These are phyloP conservation scores for Aspergillus sojae DNA, from an alignment of 2,329 filamentous ascomycete species.

Conservation along the genomic window DNA sequence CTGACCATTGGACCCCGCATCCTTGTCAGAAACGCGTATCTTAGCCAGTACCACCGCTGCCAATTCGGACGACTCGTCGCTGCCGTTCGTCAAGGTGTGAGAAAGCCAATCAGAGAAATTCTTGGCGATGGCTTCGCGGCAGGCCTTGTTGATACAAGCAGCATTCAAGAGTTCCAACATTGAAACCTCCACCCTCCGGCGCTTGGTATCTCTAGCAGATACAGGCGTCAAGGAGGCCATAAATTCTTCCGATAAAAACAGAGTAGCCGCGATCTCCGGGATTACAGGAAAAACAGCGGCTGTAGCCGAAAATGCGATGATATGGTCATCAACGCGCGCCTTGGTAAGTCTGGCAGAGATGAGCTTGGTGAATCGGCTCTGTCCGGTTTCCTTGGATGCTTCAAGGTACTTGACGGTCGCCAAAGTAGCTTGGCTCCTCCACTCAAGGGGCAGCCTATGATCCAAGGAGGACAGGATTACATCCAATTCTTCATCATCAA, in stretches of 20 bases:
- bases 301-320: constrained; percentile 91
- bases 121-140: constrained; percentile 80
- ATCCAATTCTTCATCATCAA: constrained; percentile 75
- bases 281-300: constrained; percentile 84
- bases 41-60: constrained; percentile 79
- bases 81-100: constrained; percentile 75
- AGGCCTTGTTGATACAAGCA: constrained; percentile 81
- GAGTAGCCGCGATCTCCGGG: constrained; percentile 70
- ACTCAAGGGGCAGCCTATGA: constrained; percentile 71
- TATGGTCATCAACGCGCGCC: constrained; percentile 82
- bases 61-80: constrained; percentile 53
- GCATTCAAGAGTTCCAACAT: constrained; percentile 88
- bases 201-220: constrained; percentile 80
- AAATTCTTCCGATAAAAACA: constrained; percentile 91
- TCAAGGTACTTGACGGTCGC: constrained; percentile 83
- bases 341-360: constrained; percentile 72
- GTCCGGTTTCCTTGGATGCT: constrained; percentile 70
- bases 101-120: constrained; percentile 87
- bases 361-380: constrained; percentile 70
- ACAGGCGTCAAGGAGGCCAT: constrained; percentile 74
- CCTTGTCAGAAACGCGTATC: constrained; percentile 43
- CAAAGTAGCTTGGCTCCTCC: constrained; percentile 80
- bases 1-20: constrained; percentile 33
- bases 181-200: constrained; percentile 80
- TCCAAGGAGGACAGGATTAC: constrained; percentile 86